Conservation (phyloP, 73 alveolate genomes). For the Effrenium voratum region DNA sequence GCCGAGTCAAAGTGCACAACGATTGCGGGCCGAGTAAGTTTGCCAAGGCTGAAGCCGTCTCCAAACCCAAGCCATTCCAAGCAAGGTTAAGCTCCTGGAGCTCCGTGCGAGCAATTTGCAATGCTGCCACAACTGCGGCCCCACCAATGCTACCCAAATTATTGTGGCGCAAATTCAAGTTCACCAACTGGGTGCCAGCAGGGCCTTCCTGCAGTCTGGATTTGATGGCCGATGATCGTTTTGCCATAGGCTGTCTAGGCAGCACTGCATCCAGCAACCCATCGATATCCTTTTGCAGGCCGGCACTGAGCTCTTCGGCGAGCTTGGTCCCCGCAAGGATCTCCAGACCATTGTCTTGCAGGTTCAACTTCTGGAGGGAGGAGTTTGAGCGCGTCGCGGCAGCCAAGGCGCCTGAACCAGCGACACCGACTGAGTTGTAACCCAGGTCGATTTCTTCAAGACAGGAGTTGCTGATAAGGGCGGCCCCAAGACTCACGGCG, state of each 20-base stretch:
- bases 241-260: conserved; percentile 33
- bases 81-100: conserved; percentile 68
- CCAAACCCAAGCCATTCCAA: conserved; percentile 88
- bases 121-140: conserved; percentile 57
- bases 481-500: conserved; percentile 49
- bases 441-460: conserved; percentile 74
- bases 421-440: conserved; percentile 55
- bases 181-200: conserved; percentile 46
- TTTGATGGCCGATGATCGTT: neutral
- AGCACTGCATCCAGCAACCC: conserved; percentile 56
- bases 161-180: conserved; percentile 64
- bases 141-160: conserved; percentile 77
- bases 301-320: conserved; percentile 81
- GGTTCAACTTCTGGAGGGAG: conserved; percentile 29
- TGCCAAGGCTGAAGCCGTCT: conserved; percentile 73
- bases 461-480: conserved; percentile 33
- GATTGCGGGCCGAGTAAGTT: conserved; percentile 42
- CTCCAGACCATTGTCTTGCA: conserved; percentile 63
- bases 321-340: conserved; percentile 71
- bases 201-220: neutral
- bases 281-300: conserved; percentile 54
- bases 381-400: conserved; percentile 87
- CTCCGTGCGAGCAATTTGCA: conserved; percentile 62
- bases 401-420: conserved; percentile 50
- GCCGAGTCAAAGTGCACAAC: conserved; percentile 23